Evolutionary conservation across 768 basidiomycete species (phyloP).

Genomic region (Mycena sanguinolenta): DNA sequence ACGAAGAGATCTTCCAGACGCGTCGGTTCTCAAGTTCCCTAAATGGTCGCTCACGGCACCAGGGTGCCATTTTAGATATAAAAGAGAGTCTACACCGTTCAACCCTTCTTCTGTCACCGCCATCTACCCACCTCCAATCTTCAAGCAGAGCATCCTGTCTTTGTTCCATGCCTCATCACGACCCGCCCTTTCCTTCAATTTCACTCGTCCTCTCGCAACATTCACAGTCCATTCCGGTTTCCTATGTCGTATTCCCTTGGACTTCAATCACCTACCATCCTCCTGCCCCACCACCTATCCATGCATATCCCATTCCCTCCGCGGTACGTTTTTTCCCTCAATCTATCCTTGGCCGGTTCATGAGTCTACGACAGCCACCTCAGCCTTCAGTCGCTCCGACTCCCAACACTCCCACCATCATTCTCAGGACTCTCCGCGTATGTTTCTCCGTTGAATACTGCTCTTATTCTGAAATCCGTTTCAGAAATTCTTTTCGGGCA

Average conservation of each 20-base stretch:
- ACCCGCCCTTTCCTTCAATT: conserved; percentile 15
- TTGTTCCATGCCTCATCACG: neutral
- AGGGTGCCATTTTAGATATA: neutral
- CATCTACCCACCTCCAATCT: neutral
- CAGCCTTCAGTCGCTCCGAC: neutral
- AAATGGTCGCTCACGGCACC: conserved; percentile 16
- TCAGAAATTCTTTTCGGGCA: conserved; percentile 4
- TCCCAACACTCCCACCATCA: neutral
- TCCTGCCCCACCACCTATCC: neutral
- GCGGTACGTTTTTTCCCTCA: neutral
- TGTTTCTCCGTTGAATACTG: neutral
- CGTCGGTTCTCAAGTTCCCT: neutral
- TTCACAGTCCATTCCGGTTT: neutral
- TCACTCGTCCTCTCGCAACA: conserved; percentile 19
- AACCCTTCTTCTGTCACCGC: conserved; percentile 7
- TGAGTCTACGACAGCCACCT: neutral
- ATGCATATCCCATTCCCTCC: neutral
- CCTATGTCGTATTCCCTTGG: conserved; percentile 15
- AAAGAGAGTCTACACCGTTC: neutral
- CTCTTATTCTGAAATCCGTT: neutral
- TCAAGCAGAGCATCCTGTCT: neutral
- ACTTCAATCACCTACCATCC: conserved; percentile 9
- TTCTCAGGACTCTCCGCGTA: conserved; percentile 3
- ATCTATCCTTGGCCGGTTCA: neutral
- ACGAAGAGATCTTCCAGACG: neutral